phyloP scores from a whole-genome alignment of 1,139 yeast genomes.

The Magnusiomyces fungicola region DNA sequence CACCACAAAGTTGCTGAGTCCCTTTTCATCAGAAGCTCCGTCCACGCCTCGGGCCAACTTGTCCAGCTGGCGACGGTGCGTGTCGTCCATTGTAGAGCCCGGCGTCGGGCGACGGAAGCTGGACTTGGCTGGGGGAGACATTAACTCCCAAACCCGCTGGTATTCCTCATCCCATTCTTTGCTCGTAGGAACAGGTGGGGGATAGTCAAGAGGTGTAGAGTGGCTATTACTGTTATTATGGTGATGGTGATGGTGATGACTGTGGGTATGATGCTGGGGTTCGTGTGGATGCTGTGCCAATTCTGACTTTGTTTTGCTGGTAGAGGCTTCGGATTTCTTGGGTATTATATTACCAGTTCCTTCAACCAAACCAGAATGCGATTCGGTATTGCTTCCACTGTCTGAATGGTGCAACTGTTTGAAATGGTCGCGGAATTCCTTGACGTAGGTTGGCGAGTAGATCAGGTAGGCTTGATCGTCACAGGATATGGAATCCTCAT shows the following conservation, averaged over 20 bases:
- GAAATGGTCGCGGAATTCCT: background rate
- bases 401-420: background rate
- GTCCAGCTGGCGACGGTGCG: conserved; percentile 52
- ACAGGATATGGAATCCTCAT: too few species aligned
- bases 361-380: background rate
- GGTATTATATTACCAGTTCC: background rate
- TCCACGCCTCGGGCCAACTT: conserved; percentile 77
- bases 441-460: background rate
- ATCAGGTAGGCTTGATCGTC: background rate
- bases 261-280: background rate
- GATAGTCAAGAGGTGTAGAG: conserved; percentile 15
- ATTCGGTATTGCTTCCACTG: background rate
- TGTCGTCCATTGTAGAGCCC: conserved; percentile 50
- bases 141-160: conserved; percentile 51
- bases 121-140: conserved; percentile 53
- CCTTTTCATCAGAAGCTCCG: conserved; percentile 64
- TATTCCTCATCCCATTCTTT: conserved; percentile 65
- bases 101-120: conserved; percentile 71
- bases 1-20: conserved; percentile 61
- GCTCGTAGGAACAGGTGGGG: conserved; percentile 44
- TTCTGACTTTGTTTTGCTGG: too few species aligned
- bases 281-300: too few species aligned
- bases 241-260: background rate
- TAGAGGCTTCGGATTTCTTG: too few species aligned
- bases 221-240: conserved; percentile 1